These are phyloP conservation scores for Pyrenopolyporus hunteri DNA, from an alignment of 495 filamentous ascomycete genomes.

Conservation along the genomic window DNA sequence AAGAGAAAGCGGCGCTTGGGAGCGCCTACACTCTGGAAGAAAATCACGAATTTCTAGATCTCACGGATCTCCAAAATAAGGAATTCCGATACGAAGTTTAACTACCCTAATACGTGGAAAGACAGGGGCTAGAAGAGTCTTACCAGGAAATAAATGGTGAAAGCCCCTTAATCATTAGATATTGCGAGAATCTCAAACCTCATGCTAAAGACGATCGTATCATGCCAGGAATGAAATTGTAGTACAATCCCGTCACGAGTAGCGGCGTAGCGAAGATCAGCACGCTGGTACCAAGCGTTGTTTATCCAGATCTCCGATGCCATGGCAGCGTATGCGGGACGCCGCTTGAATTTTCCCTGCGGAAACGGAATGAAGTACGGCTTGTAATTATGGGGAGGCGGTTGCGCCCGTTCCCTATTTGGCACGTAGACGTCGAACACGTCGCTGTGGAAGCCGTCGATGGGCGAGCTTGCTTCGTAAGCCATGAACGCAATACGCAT, in stretches of 20 bases:
- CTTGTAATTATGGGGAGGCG: background rate
- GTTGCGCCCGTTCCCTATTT: background rate
- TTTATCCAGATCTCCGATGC: background rate
- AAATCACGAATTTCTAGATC: slow-evolving; percentile 68
- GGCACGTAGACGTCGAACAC: background rate
- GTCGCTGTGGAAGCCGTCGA: background rate
- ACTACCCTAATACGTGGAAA: background rate
- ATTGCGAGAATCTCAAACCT: no score
- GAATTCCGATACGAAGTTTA: slow-evolving; percentile 70
- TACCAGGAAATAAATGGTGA: background rate
- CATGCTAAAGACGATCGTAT: background rate
- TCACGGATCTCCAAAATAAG: slow-evolving; percentile 72
- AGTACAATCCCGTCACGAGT: background rate
- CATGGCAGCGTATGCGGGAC: background rate
- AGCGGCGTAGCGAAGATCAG: background rate
- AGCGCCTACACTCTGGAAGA: slow-evolving; percentile 66
- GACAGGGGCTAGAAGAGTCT: background rate
- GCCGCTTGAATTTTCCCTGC: background rate
- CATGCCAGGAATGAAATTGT: background rate
- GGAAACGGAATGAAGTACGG: background rate
- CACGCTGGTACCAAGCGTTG: background rate
- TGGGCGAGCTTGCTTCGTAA: background rate
- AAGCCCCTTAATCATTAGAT: background rate
- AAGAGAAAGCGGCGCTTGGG: slow-evolving; percentile 59
- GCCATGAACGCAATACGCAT: background rate